Evolutionary conservation across 2,329 filamentous ascomycete species (phyloP).

Genomic region (Nemania sp.): DNA sequence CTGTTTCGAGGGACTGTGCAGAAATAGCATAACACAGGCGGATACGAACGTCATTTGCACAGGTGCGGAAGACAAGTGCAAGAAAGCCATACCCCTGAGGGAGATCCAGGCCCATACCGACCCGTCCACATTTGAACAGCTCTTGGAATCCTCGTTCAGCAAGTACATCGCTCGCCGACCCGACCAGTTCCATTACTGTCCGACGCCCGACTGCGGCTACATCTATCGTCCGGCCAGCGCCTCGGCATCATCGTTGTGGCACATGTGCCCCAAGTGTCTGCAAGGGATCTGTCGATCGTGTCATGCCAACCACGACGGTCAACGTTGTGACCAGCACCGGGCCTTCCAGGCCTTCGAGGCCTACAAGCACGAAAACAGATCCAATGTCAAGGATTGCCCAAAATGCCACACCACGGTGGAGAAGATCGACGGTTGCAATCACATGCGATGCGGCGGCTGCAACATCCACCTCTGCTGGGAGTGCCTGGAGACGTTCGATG

Average conservation of each 20-base stretch:
- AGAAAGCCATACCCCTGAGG: conserved; percentile 10
- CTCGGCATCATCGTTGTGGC: conserved; percentile 18
- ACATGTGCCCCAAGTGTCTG: conserved; percentile 33
- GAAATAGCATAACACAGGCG: not conserved
- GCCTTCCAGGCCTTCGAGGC: conserved; percentile 19
- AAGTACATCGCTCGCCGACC: conserved; percentile 20
- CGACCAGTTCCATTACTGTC: conserved; percentile 23
- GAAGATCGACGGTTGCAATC: conserved; percentile 42
- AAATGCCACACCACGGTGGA: conserved; percentile 37
- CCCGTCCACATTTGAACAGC: conserved; percentile 18
- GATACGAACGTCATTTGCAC: conserved; percentile 13
- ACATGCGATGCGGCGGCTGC: conserved; percentile 36
- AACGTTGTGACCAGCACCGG: conserved; percentile 28
- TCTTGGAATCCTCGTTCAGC: conserved; percentile 22
- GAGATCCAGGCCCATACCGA: conserved; percentile 18
- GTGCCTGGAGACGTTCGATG: conserved; percentile 19
- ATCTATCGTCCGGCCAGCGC: conserved; percentile 15
- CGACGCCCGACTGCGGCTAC: conserved; percentile 25
- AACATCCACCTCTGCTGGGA: conserved; percentile 24
- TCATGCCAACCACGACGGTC: conserved; percentile 29
- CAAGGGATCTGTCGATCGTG: conserved; percentile 23
- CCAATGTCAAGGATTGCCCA: conserved; percentile 29
- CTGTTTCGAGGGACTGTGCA: conserved; percentile 19
- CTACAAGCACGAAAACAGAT: conserved; percentile 21
- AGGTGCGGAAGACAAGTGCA: conserved; percentile 18